Conservation (phyloP, 176 grass and related monocot genomes). For the Avena insularis region DNA sequence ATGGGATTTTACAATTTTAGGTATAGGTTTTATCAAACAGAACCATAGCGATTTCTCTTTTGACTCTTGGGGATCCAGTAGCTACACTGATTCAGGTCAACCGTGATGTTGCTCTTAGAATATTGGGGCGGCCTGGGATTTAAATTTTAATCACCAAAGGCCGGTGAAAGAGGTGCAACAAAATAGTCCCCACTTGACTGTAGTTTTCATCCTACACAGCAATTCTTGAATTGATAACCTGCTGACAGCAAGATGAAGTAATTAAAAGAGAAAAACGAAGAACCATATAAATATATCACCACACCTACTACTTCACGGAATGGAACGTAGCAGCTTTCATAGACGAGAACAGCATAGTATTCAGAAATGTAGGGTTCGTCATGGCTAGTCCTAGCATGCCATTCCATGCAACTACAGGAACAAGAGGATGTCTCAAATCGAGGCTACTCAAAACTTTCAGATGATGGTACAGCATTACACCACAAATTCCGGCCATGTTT, state of each 20-base stretch:
- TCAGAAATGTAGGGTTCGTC: not conserved
- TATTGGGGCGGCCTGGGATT: not conserved
- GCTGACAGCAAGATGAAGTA: too few relatives aligned
- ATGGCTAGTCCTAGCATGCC: conserved; percentile 8
- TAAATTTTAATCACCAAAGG: not conserved
- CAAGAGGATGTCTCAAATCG: not conserved
- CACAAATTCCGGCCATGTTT: not conserved
- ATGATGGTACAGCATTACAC: conserved; percentile 38
- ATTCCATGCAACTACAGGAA: not conserved
- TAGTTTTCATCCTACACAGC: not conserved
- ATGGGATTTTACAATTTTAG: not conserved
- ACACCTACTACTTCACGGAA: not conserved
- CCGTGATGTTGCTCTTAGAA: not conserved
- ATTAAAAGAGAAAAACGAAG: too few relatives aligned
- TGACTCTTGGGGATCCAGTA: conserved; percentile 25
- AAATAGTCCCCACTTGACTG: not conserved
- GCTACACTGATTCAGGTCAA: not conserved
- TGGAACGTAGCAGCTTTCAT: not conserved
- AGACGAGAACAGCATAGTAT: not conserved
- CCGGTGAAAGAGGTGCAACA: not conserved
- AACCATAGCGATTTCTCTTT: not conserved
- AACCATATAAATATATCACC: not conserved
- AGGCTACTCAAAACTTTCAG: conserved; percentile 36
- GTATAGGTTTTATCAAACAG: not conserved
- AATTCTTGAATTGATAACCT: not conserved